Conservation (phyloP, 1,284 basidiomycete genomes). For the Sporisorium iseilematis-ciliati region DNA sequence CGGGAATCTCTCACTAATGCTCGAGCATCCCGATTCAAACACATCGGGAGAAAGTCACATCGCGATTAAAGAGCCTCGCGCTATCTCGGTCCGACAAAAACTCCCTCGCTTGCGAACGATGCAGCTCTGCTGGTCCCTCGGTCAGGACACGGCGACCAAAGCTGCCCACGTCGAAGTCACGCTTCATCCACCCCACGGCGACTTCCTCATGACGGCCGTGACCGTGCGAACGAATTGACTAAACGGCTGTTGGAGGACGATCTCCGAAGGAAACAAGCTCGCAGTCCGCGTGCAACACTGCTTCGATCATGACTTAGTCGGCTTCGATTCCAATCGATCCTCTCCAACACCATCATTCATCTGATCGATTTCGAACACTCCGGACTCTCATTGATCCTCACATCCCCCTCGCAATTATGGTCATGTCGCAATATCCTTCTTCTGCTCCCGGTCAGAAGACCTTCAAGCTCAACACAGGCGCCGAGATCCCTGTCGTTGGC, state of each 20-base stretch:
- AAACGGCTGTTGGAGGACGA: background rate
- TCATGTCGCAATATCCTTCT: slow-evolving; percentile 50
- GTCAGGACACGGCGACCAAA: background rate
- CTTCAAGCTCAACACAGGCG: slow-evolving; percentile 69
- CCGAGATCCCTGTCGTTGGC: slow-evolving; percentile 63
- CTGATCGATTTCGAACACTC: background rate
- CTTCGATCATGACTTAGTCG: too few relatives aligned
- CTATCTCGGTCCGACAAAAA: background rate
- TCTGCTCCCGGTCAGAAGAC: slow-evolving; percentile 51
- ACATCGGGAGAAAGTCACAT: background rate
- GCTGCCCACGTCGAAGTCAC: background rate
- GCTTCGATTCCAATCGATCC: background rate
- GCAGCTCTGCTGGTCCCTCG: background rate
- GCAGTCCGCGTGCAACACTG: background rate
- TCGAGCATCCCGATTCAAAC: background rate
- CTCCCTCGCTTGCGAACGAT: background rate
- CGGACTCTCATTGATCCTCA: background rate
- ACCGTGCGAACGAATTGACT: background rate
- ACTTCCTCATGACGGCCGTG: background rate
- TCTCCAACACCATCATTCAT: background rate
- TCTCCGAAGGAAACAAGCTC: background rate
- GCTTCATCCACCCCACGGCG: background rate
- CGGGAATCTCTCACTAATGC: background rate
- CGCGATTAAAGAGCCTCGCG: background rate
- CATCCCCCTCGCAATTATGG: background rate